These are phyloP conservation scores for Skeletonema menzelii DNA, from an alignment of 108 stramenopile species.

Conservation along the genomic window DNA sequence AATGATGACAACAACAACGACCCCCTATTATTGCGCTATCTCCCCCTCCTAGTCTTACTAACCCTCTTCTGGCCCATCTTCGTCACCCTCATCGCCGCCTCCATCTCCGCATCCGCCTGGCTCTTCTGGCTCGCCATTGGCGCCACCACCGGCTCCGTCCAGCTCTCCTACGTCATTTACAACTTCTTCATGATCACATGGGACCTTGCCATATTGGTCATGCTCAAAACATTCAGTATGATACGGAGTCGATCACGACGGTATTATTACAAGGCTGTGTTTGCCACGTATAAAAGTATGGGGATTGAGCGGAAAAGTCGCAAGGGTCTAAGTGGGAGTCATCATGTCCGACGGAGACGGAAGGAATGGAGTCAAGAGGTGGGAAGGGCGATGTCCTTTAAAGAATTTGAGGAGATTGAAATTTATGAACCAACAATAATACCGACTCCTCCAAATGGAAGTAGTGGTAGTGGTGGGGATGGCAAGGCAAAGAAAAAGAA, in stretches of 20 bases:
- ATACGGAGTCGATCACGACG: conserved; percentile 36
- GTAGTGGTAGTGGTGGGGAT: neutral
- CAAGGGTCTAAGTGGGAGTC: neutral
- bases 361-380: conserved; percentile 74
- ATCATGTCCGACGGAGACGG: conserved; percentile 42
- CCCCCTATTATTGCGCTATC: conserved; percentile 12
- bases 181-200: conserved; percentile 82
- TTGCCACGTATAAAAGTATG: neutral
- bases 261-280: conserved; percentile 31
- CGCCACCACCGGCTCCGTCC: conserved; percentile 63
- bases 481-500: neutral
- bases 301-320: conserved; percentile 1
- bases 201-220: conserved; percentile 60
- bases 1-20: neutral
- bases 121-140: conserved; percentile 82
- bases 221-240: conserved; percentile 74
- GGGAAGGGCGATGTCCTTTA: conserved; percentile 49
- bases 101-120: conserved; percentile 76
- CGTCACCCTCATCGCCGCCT: conserved; percentile 61
- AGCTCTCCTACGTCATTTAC: conserved; percentile 73
- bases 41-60: conserved; percentile 43
- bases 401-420: conserved; percentile 67
- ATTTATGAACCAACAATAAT: conserved; percentile 53
- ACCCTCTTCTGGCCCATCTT: conserved; percentile 80
- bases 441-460: neutral